Base-by-base conservation (phyloP, 495 filamentous ascomycete species). In the Sabuloglossum arenarium region DNA sequence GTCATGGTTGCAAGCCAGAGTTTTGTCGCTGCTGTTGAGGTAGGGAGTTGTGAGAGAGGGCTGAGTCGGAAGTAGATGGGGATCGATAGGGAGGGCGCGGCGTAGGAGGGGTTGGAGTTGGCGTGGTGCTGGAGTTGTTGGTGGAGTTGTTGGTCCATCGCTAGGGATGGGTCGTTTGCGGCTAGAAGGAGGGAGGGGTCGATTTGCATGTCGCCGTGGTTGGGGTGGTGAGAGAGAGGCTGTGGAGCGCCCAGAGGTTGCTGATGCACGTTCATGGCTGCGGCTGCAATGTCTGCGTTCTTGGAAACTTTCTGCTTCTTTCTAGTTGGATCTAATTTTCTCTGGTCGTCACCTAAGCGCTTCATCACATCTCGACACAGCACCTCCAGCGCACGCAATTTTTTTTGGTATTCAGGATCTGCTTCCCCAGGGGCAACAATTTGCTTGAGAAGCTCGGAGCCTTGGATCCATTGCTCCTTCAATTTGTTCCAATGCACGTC, bases 341-440 rank as follows among this genome's bases (percentile, higher is more conserved):
- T 75, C 56, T 76, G 76, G 59, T 86, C 81, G 59, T 84, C 79
- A 11, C 80, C 77, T 29, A 83, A 74, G 27, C 86, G 73, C 66
- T 88, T 85, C 74, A 81, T 77, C 5, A 82, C 82, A 69, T 89
- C 85, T 37, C 81, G 71, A 53, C 79, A 81, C 1, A 90, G 70
- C 0, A 80, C 69, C 53, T 88, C 80, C 39, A 89, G 63, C 10
- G 84, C 82, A 65, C 77, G 84, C 29, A 76, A 58, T 61, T 79
- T 85, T 49, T 63, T 66, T n/a, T 64, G 53, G 54, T 81, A 70
- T 8, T 74, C 67, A 6, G 79, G 71, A 59, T 82, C 79, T 23
- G 71, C 65, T 5, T 72, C 65, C 0, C 72, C 79, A 10, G 71
- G 68, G 0, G 73, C 76, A 6, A 86, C 69, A 11, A 79, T 74